Percentiles rank a stretch among this genome's conserved stretches.
phyloP scores from a whole-genome alignment of 2,329 filamentous ascomycete genomes.

The Exserohilum turcica region DNA sequence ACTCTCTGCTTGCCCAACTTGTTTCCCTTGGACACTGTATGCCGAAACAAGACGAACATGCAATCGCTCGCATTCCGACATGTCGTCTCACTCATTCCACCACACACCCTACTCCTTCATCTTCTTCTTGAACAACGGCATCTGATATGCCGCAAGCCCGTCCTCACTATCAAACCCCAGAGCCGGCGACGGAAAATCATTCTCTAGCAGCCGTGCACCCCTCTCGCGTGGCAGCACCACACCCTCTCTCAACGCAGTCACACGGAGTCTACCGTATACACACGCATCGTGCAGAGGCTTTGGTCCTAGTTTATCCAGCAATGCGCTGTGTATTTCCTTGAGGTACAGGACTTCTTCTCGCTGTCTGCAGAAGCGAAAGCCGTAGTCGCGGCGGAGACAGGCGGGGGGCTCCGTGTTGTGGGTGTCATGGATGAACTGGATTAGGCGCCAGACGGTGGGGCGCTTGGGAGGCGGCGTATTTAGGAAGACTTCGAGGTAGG shows the following conservation, averaged over 20 bases:
- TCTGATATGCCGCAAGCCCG: not conserved
- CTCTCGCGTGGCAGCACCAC: not conserved
- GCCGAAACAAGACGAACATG: no score
- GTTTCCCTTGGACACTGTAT: no score
- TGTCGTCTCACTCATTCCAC: no score
- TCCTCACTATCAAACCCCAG: constrained; percentile 12
- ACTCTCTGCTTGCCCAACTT: no score
- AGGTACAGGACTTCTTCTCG: constrained; percentile 23
- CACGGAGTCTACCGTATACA: not conserved
- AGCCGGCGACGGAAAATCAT: constrained; percentile 7
- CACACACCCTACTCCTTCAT: not conserved
- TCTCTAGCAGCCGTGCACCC: constrained; percentile 11
- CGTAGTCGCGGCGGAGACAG: constrained; percentile 25
- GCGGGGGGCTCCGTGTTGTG: constrained; percentile 13
- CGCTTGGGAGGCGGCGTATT: not conserved
- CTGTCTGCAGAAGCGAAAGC: constrained; percentile 15
- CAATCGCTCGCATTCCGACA: no score
- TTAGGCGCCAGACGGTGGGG: constrained; percentile 18
- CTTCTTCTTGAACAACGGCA: constrained; percentile 8
- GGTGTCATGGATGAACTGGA: constrained; percentile 20
- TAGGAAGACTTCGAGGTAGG: constrained; percentile 20
- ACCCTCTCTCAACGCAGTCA: constrained; percentile 5
- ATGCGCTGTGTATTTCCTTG: constrained; percentile 18
- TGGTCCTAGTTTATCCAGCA: constrained; percentile 9
- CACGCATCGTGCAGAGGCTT: constrained; percentile 22